Evolutionary conservation across 331 rosid species (phyloP).

Genomic region (Rhamnella rubrinervis): DNA sequence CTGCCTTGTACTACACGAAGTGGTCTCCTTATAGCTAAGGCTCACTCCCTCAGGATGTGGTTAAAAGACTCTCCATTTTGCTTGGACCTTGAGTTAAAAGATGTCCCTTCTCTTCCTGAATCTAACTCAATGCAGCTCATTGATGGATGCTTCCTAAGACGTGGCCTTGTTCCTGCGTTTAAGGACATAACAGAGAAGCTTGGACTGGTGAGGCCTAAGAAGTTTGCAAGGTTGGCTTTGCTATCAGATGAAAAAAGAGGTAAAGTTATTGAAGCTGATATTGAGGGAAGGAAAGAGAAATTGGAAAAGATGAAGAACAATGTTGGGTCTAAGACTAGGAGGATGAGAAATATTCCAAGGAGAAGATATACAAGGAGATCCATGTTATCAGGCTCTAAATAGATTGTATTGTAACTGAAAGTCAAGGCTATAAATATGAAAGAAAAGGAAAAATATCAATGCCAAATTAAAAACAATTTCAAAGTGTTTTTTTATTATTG

Average conservation of each 20-base stretch:
- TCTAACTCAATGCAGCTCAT: conserved; percentile 74
- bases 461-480: too few relatives aligned
- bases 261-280: conserved; percentile 62
- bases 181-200: conserved; percentile 71
- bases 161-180: conserved; percentile 89
- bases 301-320: conserved; percentile 63
- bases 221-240: conserved; percentile 82
- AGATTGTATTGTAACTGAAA: conserved; percentile 5
- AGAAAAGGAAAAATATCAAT: too few relatives aligned
- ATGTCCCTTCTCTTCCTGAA: conserved; percentile 58
- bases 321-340: conserved; percentile 34
- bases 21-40: conserved; percentile 88
- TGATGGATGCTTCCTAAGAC: conserved; percentile 80
- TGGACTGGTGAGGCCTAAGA: conserved; percentile 83
- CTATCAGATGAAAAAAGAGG: conserved; percentile 78
- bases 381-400: conserved; percentile 11
- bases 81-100: conserved; percentile 88
- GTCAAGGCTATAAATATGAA: background rate
- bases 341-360: conserved; percentile 38
- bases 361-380: conserved; percentile 46
- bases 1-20: conserved; percentile 79
- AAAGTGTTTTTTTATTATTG: too few relatives aligned
- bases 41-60: conserved; percentile 98
- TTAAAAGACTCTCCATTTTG: conserved; percentile 93
- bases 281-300: conserved; percentile 72